Base-by-base conservation (phyloP, 148 eudicot species). In the Dianthus caryophyllus region DNA sequence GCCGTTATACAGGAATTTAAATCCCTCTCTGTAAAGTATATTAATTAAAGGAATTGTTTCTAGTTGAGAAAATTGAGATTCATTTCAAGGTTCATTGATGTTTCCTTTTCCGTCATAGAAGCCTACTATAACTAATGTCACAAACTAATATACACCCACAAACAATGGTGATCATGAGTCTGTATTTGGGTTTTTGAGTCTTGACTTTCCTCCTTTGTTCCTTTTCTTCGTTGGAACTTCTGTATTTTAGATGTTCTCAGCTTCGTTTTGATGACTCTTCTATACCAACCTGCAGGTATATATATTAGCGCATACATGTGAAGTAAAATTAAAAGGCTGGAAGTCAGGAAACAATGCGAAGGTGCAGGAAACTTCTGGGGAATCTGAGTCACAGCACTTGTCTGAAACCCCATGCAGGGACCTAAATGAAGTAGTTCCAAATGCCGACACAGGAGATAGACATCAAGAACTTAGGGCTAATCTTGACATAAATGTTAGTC, bases 231-330 rank as follows among this genome's bases (percentile, higher is more conserved):
- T 33, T 36, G 11, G 49, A 50, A 7, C 55, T 60, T 61, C 24
- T 50, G 38, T 62, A 38, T 43, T 39, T 16, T 10, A 46, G 10
- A 64, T 64, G 29, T 17, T 69, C 43, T 66, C 30, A 26, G 20
- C 43, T 51, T 65, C 31, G 2, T 65, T 9, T 46, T 57, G 61
- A 16, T 15, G 21, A 1, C 20, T 8, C 30, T 65, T 53, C 38
- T 33, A 46, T 47, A 36, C 70, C 11, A 58, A 22, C 30, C 24
- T 70, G 59, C 60, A 93, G 98, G 96, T 90, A 55, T 93, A 90
- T 76, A 75, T 93, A n/a, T 75, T 93, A 82, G 97, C 86, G 70
- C 95, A 93, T 80, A 74, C 81, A 14, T 79, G 82, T 71, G 88
- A 79, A 74, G 81, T 73, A 49, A 79, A 77, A 69, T 68, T 48